Conservation (phyloP, 768 basidiomycete genomes). For the Tremella fuciformis region DNA sequence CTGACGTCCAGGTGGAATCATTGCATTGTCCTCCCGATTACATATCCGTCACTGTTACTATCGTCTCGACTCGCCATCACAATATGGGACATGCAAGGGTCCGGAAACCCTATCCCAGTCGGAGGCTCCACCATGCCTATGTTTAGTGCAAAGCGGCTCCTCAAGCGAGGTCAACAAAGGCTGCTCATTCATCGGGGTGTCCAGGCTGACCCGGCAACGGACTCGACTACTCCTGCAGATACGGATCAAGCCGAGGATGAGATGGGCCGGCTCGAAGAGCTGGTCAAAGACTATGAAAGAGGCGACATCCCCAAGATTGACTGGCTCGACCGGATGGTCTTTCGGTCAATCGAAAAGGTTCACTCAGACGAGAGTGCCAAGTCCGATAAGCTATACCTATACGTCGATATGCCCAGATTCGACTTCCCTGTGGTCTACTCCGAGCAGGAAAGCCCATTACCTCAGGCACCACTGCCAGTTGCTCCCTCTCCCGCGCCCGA, state of each 20-base stretch:
- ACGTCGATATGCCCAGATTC: constrained; percentile 91
- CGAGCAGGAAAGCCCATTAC: constrained; percentile 65
- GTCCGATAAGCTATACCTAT: constrained; percentile 90
- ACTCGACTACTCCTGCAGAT: constrained; percentile 85
- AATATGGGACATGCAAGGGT: constrained; percentile 89
- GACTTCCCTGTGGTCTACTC: constrained; percentile 96
- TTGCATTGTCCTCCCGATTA: constrained; percentile 85
- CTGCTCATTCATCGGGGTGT: constrained; percentile 75
- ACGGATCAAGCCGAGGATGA: constrained; percentile 68
- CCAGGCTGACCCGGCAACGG: constrained; percentile 79
- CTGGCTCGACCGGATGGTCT: constrained; percentile 90
- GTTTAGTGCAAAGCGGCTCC: constrained; percentile 93
- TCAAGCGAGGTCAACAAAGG: constrained; percentile 87
- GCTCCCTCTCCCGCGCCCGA: constrained; percentile 29
- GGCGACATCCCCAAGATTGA: constrained; percentile 91
- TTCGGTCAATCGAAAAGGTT: constrained; percentile 90
- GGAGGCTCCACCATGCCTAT: constrained; percentile 87
- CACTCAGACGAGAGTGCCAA: constrained; percentile 91
- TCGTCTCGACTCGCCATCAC: constrained; percentile 88
- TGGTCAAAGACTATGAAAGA: constrained; percentile 90
- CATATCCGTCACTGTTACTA: constrained; percentile 87
- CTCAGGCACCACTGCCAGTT: constrained; percentile 36
- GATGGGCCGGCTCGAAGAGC: constrained; percentile 88
- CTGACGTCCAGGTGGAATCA: constrained; percentile 76
- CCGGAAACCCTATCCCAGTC: constrained; percentile 72